A percentile compares a stretch with the other conserved stretches of the same genome.
Evolutionary conservation across 257 asterid genomes (phyloP).

Genomic region (Nicotiana sylvestris): DNA sequence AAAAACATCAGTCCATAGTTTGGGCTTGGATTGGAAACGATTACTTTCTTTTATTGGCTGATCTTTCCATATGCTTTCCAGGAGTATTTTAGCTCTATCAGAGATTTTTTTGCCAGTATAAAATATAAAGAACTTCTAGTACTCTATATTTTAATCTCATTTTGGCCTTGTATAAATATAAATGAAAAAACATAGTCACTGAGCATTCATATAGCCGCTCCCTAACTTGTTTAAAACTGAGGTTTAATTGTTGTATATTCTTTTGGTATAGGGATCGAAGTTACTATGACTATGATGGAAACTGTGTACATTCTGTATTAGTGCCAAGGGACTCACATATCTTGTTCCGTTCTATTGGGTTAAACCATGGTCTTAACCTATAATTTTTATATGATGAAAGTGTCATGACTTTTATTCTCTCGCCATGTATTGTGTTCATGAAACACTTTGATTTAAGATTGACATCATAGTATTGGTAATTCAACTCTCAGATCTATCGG

Average conservation of each 20-base stretch:
- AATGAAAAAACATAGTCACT: too few species aligned
- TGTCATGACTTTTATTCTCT: background rate
- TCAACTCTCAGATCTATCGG: conserved; percentile 64
- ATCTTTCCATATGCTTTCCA: too few species aligned
- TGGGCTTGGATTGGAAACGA: background rate
- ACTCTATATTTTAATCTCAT: too few species aligned
- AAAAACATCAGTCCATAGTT: background rate
- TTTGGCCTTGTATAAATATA: too few species aligned
- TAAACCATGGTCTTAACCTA: background rate
- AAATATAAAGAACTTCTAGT: too few species aligned
- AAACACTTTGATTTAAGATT: conserved; percentile 3
- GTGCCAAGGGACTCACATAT: background rate
- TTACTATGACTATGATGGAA: background rate
- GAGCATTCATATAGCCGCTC: too few species aligned
- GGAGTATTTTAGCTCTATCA: too few species aligned
- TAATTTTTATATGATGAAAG: too few species aligned
- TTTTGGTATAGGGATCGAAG: background rate
- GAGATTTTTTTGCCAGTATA: too few species aligned
- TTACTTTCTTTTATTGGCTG: background rate
- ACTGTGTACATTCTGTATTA: background rate
- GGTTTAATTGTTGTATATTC: background rate
- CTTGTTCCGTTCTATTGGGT: background rate
- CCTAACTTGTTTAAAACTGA: too few species aligned
- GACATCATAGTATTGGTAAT: conserved; percentile 11
- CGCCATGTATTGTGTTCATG: background rate